A percentile compares a stretch with the other conserved stretches of the same genome.
Evolutionary conservation across 345 rosid genomes (phyloP).

Genomic region (Triadica sebifera): DNA sequence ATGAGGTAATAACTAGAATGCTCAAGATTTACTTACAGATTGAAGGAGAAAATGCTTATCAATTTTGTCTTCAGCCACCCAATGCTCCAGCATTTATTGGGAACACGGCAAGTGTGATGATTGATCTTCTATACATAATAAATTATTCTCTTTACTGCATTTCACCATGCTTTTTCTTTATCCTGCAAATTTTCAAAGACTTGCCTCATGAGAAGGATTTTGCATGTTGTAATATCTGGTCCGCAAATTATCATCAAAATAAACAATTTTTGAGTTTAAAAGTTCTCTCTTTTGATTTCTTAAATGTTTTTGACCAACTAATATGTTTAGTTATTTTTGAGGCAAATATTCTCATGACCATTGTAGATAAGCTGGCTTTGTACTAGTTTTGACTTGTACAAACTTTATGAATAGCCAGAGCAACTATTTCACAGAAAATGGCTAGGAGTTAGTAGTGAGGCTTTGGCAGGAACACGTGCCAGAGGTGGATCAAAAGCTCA

Average conservation of each 20-base stretch:
- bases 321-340: not conserved
- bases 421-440: slow-evolving; percentile 79
- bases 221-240: slow-evolving; percentile 2
- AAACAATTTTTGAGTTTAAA: not conserved
- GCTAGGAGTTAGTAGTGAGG: slow-evolving; percentile 70
- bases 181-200: not conserved
- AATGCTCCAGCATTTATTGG: slow-evolving; percentile 86
- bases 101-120: slow-evolving; percentile 59
- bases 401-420: slow-evolving; percentile 80
- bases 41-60: slow-evolving; percentile 83
- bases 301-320: not conserved
- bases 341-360: not conserved
- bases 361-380: slow-evolving; percentile 17
- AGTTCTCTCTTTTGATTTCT: not conserved
- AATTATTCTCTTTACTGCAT: not conserved
- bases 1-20: not conserved
- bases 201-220: slow-evolving; percentile 9
- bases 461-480: slow-evolving; percentile 87
- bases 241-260: not conserved
- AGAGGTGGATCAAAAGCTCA: slow-evolving; percentile 60
- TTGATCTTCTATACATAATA: slow-evolving; percentile 2
- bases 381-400: slow-evolving; percentile 44
- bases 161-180: not conserved
- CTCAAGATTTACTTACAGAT: slow-evolving; percentile 35
- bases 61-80: slow-evolving; percentile 88